These are phyloP conservation scores for Echites panduratus DNA, from an alignment of 257 asterid genomes.

Conservation along the genomic window DNA sequence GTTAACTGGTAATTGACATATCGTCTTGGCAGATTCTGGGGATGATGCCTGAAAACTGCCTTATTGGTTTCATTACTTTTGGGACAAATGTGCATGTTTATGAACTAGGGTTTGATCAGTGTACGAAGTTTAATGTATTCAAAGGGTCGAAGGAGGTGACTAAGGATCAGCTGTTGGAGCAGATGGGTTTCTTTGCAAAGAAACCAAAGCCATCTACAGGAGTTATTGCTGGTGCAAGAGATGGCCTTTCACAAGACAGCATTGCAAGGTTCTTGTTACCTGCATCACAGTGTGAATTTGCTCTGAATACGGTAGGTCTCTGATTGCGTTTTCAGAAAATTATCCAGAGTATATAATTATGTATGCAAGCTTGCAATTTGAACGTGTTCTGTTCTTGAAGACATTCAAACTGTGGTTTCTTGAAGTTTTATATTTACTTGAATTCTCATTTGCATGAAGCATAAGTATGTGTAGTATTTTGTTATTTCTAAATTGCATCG, in stretches of 20 bases:
- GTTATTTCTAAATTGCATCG: neutral
- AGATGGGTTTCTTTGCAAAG: constrained; percentile 83
- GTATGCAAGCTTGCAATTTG: neutral
- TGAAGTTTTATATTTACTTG: neutral
- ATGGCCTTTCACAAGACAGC: constrained; percentile 89
- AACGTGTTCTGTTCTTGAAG: neutral
- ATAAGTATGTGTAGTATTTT: neutral
- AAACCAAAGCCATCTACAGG: constrained; percentile 77
- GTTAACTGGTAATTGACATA: neutral
- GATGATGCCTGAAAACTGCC: constrained; percentile 86
- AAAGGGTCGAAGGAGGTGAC: constrained; percentile 90
- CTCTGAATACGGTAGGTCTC: constrained; percentile 70
- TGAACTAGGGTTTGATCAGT: constrained; percentile 89
- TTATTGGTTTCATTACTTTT: constrained; percentile 83
- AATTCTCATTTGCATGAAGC: neutral
- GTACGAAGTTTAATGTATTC: constrained; percentile 91
- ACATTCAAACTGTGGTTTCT: neutral
- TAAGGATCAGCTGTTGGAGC: constrained; percentile 89
- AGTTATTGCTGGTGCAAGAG: constrained; percentile 92
- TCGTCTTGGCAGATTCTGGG: constrained; percentile 66
- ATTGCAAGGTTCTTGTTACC: constrained; percentile 89
- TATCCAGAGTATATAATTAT: neutral
- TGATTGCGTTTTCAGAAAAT: constrained; percentile 16
- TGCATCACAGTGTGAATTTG: constrained; percentile 96
- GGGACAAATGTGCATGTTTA: constrained; percentile 91